Percentiles rank a stretch among this genome's conserved stretches.
Evolutionary conservation across 2,329 filamentous ascomycete species (phyloP).

Genomic region (Aspergillus candidus): DNA sequence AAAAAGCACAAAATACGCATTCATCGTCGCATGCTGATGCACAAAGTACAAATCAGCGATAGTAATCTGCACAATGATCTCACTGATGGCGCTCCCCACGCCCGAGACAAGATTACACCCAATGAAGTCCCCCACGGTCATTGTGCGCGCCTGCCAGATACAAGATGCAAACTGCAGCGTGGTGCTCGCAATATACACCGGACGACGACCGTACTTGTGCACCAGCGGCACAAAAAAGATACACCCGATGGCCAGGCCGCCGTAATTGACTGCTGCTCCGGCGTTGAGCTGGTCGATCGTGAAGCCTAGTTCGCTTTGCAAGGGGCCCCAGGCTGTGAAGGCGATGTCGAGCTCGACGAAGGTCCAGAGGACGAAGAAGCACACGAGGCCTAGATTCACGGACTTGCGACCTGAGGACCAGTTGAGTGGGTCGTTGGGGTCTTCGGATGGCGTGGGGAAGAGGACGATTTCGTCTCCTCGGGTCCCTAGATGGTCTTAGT

Average conservation of each 20-base stretch:
- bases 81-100: constrained; percentile 40
- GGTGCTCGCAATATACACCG: constrained; percentile 42
- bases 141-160: constrained; percentile 41
- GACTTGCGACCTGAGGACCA: constrained; percentile 19
- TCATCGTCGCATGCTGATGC: constrained; percentile 44
- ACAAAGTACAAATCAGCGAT: constrained; percentile 47
- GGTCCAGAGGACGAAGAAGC: constrained; percentile 22
- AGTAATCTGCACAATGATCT: constrained; percentile 44
- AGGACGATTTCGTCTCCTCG: constrained; percentile 3
- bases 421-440: constrained; percentile 24
- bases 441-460: constrained; percentile 18
- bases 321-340: constrained; percentile 37
- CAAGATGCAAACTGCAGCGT: constrained; percentile 32
- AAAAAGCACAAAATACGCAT: constrained; percentile 41
- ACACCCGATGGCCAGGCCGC: constrained; percentile 38
- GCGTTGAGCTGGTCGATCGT: constrained; percentile 44
- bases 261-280: constrained; percentile 28
- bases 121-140: constrained; percentile 38
- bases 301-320: constrained; percentile 40
- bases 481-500: constrained; percentile 1
- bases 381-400: constrained; percentile 22
- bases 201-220: constrained; percentile 43
- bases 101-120: constrained; percentile 40
- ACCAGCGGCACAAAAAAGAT: constrained; percentile 43
- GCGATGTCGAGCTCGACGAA: constrained; percentile 35